Evolutionary conservation across 164 flowering plant genomes (phyloP), one percentile per base, ranked within the genome.

Genomic region (Piper betle): DNA sequence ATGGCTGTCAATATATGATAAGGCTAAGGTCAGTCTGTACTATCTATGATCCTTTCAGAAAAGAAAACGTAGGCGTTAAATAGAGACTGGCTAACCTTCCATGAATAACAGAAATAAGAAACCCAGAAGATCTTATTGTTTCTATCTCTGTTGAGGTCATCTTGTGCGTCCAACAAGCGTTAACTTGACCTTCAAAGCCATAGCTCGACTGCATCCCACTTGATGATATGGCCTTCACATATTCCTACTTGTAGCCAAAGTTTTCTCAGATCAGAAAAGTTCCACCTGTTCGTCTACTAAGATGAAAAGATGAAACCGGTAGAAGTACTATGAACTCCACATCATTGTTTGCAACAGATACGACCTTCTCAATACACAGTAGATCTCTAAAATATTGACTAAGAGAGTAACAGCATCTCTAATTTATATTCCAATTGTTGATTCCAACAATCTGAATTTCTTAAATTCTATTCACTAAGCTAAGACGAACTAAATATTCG

Each of bases 141-240:
- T 90, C 91, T 66, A 87, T 53, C 59, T 93, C 99, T 69, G 62
- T 66, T 62, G 63, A 42, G 37, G 89, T 80, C 80, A 93, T 53
- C 64, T 79, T 81, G 70, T 93, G 97, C 4, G 81, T 90, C 99
- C 99, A 93, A 62, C 97, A 93, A 33, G 99, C 97, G 78, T 82
- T 80, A 42, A 82, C 17, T 74, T 90, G 97, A 41, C 99, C 96
- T 53, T 86, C 95, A 76, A 93, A 93, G 59, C 99, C 97, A 74
- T 73, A 64, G 55, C 68, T 81, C 37, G 97, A 85, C 46, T 93
- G 99, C 99, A 93, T 88, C 9, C 97, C 97, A 57, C 77, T 70
- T 66, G 86, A 68, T 72, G 91, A 80, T 69, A 93, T 93, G 16
- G 80, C 81, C 74, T 79, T 84, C 41, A 93, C 99, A 72, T 90